A percentile compares a stretch with the other conserved stretches of the same genome.
Evolutionary conservation across 306 rosid genomes (phyloP).

Genomic region (barrel medic (Medicago truncatula)): MtrunA17r5.0-ANR NC_053049.1:13502001-13502500

Average conservation of each 20-base stretch:
- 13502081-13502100: constrained; percentile 2
- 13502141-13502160: background rate
- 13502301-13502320: background rate
- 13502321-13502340: background rate
- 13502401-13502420: background rate
- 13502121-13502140: background rate
- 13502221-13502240: background rate
- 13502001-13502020: constrained; percentile 20
- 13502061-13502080: background rate
- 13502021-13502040: constrained; percentile 14
- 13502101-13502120: constrained; percentile 1
- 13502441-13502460: background rate
- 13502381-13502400: background rate
- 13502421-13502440: background rate
- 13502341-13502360: constrained; percentile 4
- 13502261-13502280: background rate
- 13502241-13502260: background rate
- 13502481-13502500: background rate
- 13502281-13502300: background rate
- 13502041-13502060: background rate
- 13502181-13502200: background rate
- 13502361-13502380: background rate
- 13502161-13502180: background rate
- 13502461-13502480: background rate
- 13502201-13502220: constrained; percentile 13